Evolutionary conservation across 805 yeast species (phyloP), one percentile per base, ranked within the genome.

Genomic region (Metschnikowia amazonensis): DNA sequence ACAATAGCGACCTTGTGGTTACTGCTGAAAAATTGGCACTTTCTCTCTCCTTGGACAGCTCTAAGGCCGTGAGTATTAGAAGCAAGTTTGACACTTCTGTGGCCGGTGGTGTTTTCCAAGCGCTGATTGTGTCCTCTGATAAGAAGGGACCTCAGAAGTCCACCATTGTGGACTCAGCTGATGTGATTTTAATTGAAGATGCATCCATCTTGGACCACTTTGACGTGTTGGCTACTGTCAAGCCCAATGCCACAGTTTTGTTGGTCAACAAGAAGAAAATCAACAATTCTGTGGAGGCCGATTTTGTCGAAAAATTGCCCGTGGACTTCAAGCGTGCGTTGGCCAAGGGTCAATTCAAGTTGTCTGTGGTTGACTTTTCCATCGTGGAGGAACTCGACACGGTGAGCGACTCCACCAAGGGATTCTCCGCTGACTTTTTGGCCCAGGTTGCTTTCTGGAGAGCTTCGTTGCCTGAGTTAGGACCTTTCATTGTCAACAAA

Each of bases 381-480:
- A 60, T 78, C 17, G 69, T 85, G 48, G 87, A 84, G 34, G 87
- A 80, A 45, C 75, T 81, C 55, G 84, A 80, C 50, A 62, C 65
- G 14, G 52, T 62, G 31, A 65, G 63, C 42, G 69, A 64, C 42
- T 81, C 82, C 45, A 82, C 94, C 33, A 76, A 80, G 55, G 95
- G 95, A 24, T 82, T 89, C 61, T 80, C 94, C 3, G 55, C 55
- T 6, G 76, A 81, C 31, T 83, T 89, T 63, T 88, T 89, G 41
- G 68, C 80, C 46, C 96, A 89, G 67, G 79, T 84, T 34, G 87
- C 83, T 0, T 84, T 88, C 72, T 89, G 96, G 95, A 76, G 76
- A 48, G 69, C 76, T 35, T 78, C 86, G 6, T 79, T 75, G 51
- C 86, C 89, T 13, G 75, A 75, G 32, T 72, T 81, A 36, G 76